Conservation (phyloP, 225 moss, liverwort and hornwort species). For the Bryum argenteum region DNA sequence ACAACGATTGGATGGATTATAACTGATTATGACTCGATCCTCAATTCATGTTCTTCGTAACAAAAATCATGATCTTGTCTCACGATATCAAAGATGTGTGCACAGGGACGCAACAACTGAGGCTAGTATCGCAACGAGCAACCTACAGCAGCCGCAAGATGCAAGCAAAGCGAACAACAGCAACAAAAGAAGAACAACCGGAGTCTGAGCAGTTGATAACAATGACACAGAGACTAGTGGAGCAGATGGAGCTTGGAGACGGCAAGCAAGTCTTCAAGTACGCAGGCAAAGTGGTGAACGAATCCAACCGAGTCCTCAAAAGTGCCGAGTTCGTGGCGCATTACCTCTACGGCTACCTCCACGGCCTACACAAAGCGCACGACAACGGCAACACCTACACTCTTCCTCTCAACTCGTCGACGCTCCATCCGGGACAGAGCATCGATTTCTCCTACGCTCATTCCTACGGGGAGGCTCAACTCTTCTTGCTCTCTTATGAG, state of each 20-base stretch:
- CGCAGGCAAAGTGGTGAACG: constrained; percentile 48
- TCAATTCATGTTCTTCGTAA: too few relatives aligned
- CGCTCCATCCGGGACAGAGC: constrained; percentile 42
- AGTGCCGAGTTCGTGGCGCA: constrained; percentile 43
- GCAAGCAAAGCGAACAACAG: constrained; percentile 17
- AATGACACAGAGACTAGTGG: constrained; percentile 39
- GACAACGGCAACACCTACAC: constrained; percentile 49
- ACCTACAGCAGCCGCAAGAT: constrained; percentile 37
- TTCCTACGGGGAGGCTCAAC: constrained; percentile 37
- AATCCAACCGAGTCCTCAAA: constrained; percentile 34
- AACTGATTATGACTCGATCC: too few relatives aligned
- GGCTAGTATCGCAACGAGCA: not conserved
- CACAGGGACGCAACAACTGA: constrained; percentile 16
- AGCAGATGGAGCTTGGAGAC: constrained; percentile 27
- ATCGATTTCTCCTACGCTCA: constrained; percentile 43
- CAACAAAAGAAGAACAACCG: constrained; percentile 14
- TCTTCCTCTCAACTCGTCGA: constrained; percentile 10
- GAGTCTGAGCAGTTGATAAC: constrained; percentile 19
- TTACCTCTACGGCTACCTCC: constrained; percentile 40
- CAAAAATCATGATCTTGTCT: too few relatives aligned
- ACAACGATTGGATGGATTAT: too few relatives aligned
- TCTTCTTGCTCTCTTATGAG: constrained; percentile 39
- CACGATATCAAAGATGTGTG: too few relatives aligned
- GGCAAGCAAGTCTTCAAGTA: constrained; percentile 42
- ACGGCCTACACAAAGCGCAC: constrained; percentile 43